These are phyloP conservation scores for Oidiodendron maius DNA, from an alignment of 495 filamentous ascomycete species.

Conservation along the genomic window DNA sequence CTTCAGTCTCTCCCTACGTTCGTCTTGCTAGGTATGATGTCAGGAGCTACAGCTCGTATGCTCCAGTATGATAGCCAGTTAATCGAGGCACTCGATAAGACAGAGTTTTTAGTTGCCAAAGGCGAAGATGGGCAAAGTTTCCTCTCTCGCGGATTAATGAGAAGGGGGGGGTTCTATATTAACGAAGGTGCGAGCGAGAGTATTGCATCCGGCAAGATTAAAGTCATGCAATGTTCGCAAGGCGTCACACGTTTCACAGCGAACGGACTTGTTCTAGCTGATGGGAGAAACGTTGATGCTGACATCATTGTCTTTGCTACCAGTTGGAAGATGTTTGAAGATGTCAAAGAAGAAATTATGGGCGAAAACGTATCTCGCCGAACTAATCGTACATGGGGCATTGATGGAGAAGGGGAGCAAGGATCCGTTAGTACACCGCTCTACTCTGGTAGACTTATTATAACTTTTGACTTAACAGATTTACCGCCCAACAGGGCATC, in stretches of 20 bases:
- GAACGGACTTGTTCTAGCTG: slow-evolving; percentile 43
- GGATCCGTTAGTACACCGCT: too few relatives aligned
- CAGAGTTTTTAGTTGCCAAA: slow-evolving; percentile 53
- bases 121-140: slow-evolving; percentile 49
- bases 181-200: slow-evolving; percentile 53
- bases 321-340: slow-evolving; percentile 59
- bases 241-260: slow-evolving; percentile 41
- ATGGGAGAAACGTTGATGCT: slow-evolving; percentile 49
- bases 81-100: slow-evolving; percentile 33
- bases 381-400: too few relatives aligned
- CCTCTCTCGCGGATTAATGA: slow-evolving; percentile 55
- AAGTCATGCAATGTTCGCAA: slow-evolving; percentile 28
- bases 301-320: slow-evolving; percentile 62
- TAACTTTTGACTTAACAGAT: too few relatives aligned
- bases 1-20: too few relatives aligned
- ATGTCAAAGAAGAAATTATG: too few relatives aligned
- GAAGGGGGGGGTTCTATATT: slow-evolving; percentile 57
- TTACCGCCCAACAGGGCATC: too few relatives aligned
- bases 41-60: too few relatives aligned
- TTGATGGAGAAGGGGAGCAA: too few relatives aligned
- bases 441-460: too few relatives aligned
- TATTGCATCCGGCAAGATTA: slow-evolving; percentile 56
- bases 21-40: too few relatives aligned
- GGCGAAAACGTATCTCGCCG: too few relatives aligned
- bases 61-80: too few relatives aligned